Base-by-base conservation (phyloP, 2,329 filamentous ascomycete genomes). In the Tolypocladium pustulatum region DNA sequence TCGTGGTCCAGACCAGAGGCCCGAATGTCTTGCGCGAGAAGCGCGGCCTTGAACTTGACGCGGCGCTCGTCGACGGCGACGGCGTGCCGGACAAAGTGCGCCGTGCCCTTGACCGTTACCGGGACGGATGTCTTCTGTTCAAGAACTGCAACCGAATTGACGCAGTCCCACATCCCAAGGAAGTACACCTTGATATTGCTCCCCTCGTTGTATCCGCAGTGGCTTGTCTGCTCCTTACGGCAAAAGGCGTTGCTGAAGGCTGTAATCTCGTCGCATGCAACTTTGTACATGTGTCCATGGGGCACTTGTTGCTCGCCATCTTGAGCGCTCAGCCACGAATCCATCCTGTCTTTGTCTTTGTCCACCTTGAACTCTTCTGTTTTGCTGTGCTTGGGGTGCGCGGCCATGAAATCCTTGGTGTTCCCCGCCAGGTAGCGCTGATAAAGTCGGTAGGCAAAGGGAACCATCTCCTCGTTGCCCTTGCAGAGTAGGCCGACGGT, bases 101-200 rank as follows among this genome's bases (percentile, higher is more conserved):
- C 78, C 3, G 77, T 76, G 2, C 77, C 71, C 32, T 64, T 65
- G 0, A 74, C 71, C 0, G 72, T 68, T 1, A 72, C 69, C 5
- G 75, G 75, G 32, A 72, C 66, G n/a, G 68, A 71, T 30, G 72
- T 68, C 57, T 69, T 75, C 0, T 64, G 66, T 59, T 76, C 74
- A 32, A 76, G 60, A 17, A 76, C 71, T 8, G 75, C 71, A 9
- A 82, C 78, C 3, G 76, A 79, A 64, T 78, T 80, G 49, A 83
- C 80, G 60, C 76, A 79, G 63, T 83, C 80, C 71, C 79, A 82
- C 49, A 82, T 72, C 1, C 80, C 80, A n/a, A 82, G 75, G 66
- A 82, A 82, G 65, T 78, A 77, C 8, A 81, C 74, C 52, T 75
- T 76, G 55, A 80, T 76, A 52, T 76, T 74, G 22, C 68, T 65